These are phyloP conservation scores for Talaromyces sp. DNA, from an alignment of 2,329 filamentous ascomycete species.

Conservation along the genomic window DNA sequence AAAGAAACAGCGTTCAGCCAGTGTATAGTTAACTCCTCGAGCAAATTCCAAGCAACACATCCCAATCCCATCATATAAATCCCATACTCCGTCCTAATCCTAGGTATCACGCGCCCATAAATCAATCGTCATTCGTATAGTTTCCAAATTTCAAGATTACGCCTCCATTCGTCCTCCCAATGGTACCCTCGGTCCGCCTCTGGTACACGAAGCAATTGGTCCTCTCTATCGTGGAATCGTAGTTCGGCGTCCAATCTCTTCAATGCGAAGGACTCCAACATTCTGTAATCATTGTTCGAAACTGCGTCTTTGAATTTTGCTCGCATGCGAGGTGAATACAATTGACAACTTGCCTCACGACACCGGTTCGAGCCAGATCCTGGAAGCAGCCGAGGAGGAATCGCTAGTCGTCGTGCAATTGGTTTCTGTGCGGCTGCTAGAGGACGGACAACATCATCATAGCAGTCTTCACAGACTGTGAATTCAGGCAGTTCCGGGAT, in stretches of 20 bases:
- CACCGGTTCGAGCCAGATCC: conserved; percentile 38
- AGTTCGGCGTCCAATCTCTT: conserved; percentile 54
- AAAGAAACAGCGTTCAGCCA: not conserved
- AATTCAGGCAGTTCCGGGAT: conserved; percentile 71
- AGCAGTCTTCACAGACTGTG: conserved; percentile 84
- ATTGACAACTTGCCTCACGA: conserved; percentile 58
- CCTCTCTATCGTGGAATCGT: conserved; percentile 54
- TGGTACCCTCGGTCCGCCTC: conserved; percentile 58
- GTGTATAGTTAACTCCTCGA: not conserved
- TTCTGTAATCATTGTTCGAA: conserved; percentile 59
- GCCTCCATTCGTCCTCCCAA: conserved; percentile 42
- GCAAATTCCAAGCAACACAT: not conserved
- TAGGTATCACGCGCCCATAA: not conserved
- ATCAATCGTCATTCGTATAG: conserved; percentile 42
- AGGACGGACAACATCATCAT: conserved; percentile 71
- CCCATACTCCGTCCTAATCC: not conserved
- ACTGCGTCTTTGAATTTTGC: conserved; percentile 64
- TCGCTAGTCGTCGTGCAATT: conserved; percentile 62
- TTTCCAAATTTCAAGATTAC: conserved; percentile 49
- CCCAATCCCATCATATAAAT: not conserved
- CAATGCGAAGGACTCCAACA: conserved; percentile 59
- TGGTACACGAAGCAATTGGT: conserved; percentile 43
- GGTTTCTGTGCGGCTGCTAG: conserved; percentile 50
- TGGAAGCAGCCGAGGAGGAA: conserved; percentile 54
- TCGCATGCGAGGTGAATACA: conserved; percentile 78